Percentiles rank a stretch among this genome's conserved stretches.
Conservation (phyloP, 2,329 filamentous ascomycete genomes). For the Claviceps sp. region DNA sequence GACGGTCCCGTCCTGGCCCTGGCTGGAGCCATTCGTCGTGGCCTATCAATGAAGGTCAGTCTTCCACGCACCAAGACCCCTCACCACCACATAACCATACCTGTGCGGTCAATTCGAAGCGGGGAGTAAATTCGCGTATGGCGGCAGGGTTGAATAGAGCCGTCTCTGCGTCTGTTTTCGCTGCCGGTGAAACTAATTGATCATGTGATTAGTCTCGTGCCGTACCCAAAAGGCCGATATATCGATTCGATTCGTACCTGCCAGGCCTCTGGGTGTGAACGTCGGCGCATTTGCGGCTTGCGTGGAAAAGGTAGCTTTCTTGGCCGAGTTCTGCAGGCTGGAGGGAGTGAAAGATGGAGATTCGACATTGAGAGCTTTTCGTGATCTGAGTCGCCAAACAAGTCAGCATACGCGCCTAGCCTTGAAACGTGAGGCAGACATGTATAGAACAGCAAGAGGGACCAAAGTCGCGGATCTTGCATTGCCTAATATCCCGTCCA, state of each 20-base stretch:
- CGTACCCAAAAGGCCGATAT: not conserved
- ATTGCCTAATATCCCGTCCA: too few species aligned
- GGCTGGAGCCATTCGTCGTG: constrained; percentile 32
- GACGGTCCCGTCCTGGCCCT: constrained; percentile 29
- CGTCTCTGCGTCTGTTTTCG: constrained; percentile 29
- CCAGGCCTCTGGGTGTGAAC: constrained; percentile 59
- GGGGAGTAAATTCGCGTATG: constrained; percentile 47
- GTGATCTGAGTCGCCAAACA: constrained; percentile 28
- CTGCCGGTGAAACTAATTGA: constrained; percentile 19
- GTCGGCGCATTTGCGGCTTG: constrained; percentile 81
- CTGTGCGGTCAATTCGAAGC: constrained; percentile 37
- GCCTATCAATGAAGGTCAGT: constrained; percentile 14
- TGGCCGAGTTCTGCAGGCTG: constrained; percentile 30
- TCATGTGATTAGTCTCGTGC: not conserved
- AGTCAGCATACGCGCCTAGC: not conserved
- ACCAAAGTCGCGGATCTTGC: too few species aligned
- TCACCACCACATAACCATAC: constrained; percentile 19
- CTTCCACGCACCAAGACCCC: not conserved
- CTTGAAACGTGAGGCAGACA: not conserved
- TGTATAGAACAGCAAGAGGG: not conserved
- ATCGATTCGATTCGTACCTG: constrained; percentile 19
- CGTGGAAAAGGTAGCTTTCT: constrained; percentile 70
- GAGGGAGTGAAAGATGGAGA: constrained; percentile 87
- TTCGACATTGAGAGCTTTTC: constrained; percentile 84
- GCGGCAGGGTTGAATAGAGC: constrained; percentile 41